Evolutionary conservation across 176 grass and related monocot genomes (phyloP), one percentile per base, ranked within the genome.

Genomic region (Metroxylon sagu): DNA sequence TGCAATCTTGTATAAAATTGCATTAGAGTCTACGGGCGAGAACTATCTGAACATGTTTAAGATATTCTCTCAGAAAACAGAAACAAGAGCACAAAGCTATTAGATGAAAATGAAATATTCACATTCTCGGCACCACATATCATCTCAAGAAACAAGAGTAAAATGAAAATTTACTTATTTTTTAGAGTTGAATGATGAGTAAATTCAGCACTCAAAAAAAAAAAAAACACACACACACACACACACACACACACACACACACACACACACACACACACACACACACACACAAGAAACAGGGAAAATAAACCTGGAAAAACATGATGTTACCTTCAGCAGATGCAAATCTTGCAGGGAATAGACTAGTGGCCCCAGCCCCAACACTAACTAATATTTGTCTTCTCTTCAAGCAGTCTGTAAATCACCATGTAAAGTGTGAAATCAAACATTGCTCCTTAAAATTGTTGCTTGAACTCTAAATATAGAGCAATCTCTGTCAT

Each of bases 321-420:
- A 62, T 66, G 71, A 4, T 12, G 54, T 66, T 77, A 90, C 92
- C 87, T 90, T 91, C 83, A 64, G 92, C 92, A 52, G 43, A 70
- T 57, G 87, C 75, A 64, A 63, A 75, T 29, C 55, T 75, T 65
- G 68, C 35, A 26, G 58, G 59, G 14, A 72, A 64, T 7, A 91
- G 60, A 51, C 69, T 19, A 70, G 79, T 69, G 60, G 77, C 66
- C 55, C 90, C 71, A 4, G 54, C 80, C 62, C 87, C 83, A 71
- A 85, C 63, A 52, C 71, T 87, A 62, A 90, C 72, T 66, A 91
- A 48, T 48, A 81, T 74, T 56, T 74, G 71, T 65, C 73, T 82
- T 66, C 92, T 87, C 19, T 73, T 85, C 1, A 72, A 82, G 21
- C 77, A 54, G 61, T 75, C 92, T 97, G 58, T 35, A 73, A 63